Percentiles rank a stretch among this genome's conserved stretches.
These are phyloP conservation scores for Aspergillus ostianus DNA, from an alignment of 495 filamentous ascomycete genomes.

Conservation along the genomic window DNA sequence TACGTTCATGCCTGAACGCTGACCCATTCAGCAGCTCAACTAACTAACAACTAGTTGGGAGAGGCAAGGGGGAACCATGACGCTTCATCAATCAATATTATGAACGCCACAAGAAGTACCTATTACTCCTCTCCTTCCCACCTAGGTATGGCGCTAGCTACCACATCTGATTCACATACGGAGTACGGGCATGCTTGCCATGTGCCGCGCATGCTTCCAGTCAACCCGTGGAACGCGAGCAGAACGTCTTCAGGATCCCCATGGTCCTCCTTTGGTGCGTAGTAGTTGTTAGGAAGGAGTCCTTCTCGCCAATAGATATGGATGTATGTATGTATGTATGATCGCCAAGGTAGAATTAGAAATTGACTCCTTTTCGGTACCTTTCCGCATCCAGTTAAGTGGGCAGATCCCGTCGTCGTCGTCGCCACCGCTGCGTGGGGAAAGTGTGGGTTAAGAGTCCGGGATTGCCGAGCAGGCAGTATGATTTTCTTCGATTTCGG, in stretches of 20 bases:
- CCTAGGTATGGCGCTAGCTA: background rate
- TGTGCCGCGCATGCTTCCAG: background rate
- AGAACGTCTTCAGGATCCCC: background rate
- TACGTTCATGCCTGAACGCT: background rate
- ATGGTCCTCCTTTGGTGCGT: background rate
- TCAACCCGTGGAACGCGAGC: background rate
- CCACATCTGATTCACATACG: background rate
- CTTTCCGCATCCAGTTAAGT: background rate
- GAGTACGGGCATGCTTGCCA: background rate
- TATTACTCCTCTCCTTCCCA: background rate
- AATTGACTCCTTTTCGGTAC: too few species aligned
- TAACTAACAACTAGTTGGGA: background rate
- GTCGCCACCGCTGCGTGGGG: background rate
- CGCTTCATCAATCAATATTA: background rate
- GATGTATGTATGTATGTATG: too few species aligned
- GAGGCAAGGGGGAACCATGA: background rate
- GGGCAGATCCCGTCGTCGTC: background rate
- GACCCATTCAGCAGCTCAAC: too few species aligned
- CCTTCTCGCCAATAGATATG: background rate
- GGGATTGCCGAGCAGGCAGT: conserved; percentile 3
- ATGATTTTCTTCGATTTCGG: too few species aligned
- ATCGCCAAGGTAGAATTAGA: too few species aligned
- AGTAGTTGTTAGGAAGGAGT: background rate
- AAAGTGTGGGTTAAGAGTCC: background rate
- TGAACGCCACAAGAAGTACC: background rate